Conservation (phyloP, 2,329 filamentous ascomycete species). For the Knufia petricola region DNA sequence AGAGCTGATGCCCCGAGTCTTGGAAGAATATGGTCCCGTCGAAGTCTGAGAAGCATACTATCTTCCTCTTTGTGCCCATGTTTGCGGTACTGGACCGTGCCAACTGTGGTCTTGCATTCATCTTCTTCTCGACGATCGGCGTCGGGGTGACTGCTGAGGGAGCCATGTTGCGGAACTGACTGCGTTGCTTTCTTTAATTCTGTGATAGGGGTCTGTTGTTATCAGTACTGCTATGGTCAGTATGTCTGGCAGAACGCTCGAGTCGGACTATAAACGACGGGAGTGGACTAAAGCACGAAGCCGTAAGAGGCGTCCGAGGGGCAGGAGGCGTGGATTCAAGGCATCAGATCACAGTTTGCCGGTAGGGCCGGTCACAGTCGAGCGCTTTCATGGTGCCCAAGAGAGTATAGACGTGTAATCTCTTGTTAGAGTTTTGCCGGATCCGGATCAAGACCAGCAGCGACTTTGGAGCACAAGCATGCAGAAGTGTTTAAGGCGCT, state of each 20-base stretch:
- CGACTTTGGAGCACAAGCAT: too few species aligned
- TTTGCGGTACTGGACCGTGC: constrained; percentile 20
- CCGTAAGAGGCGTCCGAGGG: not conserved
- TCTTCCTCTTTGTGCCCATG: constrained; percentile 32
- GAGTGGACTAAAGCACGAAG: not conserved
- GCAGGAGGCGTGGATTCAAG: not conserved
- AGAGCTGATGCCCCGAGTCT: constrained; percentile 60
- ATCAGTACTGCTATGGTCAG: not conserved
- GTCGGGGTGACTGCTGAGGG: constrained; percentile 21
- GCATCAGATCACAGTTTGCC: not conserved
- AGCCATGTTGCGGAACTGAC: constrained; percentile 15
- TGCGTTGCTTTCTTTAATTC: not conserved
- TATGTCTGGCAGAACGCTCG: not conserved
- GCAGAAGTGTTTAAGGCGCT: too few species aligned
- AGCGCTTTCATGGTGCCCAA: too few species aligned
- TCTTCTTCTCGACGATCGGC: constrained; percentile 16
- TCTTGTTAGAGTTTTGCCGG: not conserved
- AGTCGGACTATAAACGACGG: not conserved
- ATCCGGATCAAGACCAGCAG: not conserved
- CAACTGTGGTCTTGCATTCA: constrained; percentile 11
- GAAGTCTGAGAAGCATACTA: constrained; percentile 48
- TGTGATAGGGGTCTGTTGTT: not conserved
- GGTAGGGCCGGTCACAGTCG: not conserved
- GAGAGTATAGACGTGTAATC: not conserved
- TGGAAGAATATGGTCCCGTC: constrained; percentile 65